Conservation (phyloP, 768 basidiomycete species). For the Tulasnella sp. region DNA sequence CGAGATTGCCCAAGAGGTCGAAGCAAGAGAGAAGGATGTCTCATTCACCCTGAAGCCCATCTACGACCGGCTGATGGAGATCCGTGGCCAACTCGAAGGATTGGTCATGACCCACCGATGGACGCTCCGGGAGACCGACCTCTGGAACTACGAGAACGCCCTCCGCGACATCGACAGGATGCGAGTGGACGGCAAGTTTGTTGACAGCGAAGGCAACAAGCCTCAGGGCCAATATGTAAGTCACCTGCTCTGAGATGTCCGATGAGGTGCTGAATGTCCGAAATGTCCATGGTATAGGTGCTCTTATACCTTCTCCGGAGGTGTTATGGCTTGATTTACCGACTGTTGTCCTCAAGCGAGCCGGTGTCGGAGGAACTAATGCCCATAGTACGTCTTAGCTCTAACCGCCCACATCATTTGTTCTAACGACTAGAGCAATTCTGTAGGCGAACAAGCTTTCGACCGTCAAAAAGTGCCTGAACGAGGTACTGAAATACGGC, state of each 20-base stretch:
- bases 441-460: constrained; percentile 89
- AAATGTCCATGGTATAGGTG: constrained; percentile 51
- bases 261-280: not conserved
- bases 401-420: not conserved
- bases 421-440: constrained; percentile 15
- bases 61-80: constrained; percentile 82
- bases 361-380: constrained; percentile 98
- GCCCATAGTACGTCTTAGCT: constrained; percentile 66
- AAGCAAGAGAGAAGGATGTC: constrained; percentile 87
- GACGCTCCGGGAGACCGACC: constrained; percentile 90
- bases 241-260: constrained; percentile 23
- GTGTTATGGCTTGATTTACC: constrained; percentile 95
- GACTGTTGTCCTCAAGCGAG: constrained; percentile 88
- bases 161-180: constrained; percentile 96
- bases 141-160: constrained; percentile 90
- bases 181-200: constrained; percentile 95
- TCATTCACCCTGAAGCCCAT: constrained; percentile 83
- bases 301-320: constrained; percentile 86
- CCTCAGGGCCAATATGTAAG: constrained; percentile 93
- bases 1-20: constrained; percentile 92
- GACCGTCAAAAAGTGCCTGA: constrained; percentile 94
- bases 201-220: constrained; percentile 86
- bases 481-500: constrained; percentile 92
- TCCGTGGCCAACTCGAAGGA: constrained; percentile 84
- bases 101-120: constrained; percentile 93